phyloP scores from a whole-genome alignment of 192 early-diverging fungal species.

The Allomyces macrogynus region DNA sequence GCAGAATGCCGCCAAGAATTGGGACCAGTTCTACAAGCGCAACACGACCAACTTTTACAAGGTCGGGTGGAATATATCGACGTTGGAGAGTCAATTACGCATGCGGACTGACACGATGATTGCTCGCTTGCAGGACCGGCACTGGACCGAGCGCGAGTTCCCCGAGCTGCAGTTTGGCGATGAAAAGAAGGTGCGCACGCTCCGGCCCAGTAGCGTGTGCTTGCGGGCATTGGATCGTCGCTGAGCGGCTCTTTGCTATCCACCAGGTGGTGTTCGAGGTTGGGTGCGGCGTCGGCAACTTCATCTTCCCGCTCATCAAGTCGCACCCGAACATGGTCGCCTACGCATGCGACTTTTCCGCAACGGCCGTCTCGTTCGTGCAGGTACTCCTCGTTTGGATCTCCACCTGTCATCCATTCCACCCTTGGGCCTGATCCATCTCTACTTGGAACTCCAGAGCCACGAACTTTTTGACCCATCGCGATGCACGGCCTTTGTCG shows the following conservation, averaged over 20 bases:
- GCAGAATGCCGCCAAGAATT: not conserved
- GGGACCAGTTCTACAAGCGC: conserved; percentile 56
- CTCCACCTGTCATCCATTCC: no score
- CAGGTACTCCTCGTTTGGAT: conserved; percentile 3
- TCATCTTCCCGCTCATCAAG: conserved; percentile 27
- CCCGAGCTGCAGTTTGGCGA: conserved; percentile 10
- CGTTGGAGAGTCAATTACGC: no score
- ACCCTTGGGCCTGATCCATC: no score
- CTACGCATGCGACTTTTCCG: conserved; percentile 29
- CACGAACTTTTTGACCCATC: conserved; percentile 17
- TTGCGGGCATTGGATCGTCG: no score
- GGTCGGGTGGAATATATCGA: no score
- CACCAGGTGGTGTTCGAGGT: conserved; percentile 1
- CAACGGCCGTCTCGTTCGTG: conserved; percentile 25
- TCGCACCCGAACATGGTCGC: conserved; percentile 22
- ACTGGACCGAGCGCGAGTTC: conserved; percentile 90
- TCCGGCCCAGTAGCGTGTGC: no score
- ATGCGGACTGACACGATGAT: no score
- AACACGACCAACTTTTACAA: conserved; percentile 87
- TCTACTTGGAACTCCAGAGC: no score
- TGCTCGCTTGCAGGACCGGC: conserved; percentile 34
- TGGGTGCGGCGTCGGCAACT: conserved; percentile 37
- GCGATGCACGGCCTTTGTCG: conserved; percentile 26
- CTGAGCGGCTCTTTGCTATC: no score
- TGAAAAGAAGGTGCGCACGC: not conserved